Percentiles rank a stretch among this genome's conserved stretches.
phyloP scores from a whole-genome alignment of 2,329 filamentous ascomycete species.

The Xylariaceae sp. region DNA sequence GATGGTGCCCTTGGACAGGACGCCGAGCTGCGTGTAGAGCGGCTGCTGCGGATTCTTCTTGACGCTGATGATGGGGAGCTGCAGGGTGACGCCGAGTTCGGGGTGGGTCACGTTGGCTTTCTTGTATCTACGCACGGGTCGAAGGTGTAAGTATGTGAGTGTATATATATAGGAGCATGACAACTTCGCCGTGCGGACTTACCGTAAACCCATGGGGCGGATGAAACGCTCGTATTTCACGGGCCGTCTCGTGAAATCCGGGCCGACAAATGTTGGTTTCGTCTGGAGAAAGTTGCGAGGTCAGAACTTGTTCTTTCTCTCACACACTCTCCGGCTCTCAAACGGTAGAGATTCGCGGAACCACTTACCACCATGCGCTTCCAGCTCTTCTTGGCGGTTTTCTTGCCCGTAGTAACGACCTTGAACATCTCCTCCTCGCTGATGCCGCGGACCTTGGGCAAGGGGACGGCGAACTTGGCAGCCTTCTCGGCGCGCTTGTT shows the following conservation, averaged over 20 bases:
- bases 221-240: slow-evolving; percentile 75
- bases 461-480: slow-evolving; percentile 86
- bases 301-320: no score
- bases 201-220: slow-evolving; percentile 68
- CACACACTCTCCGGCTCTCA: no score
- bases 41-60: slow-evolving; percentile 80
- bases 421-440: slow-evolving; percentile 98
- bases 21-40: slow-evolving; percentile 89
- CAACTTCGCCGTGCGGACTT: not conserved
- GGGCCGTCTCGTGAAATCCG: slow-evolving; percentile 82
- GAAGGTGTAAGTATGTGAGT: not conserved
- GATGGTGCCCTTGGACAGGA: slow-evolving; percentile 81
- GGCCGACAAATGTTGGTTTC: slow-evolving; percentile 87
- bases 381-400: slow-evolving; percentile 79
- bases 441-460: slow-evolving; percentile 94
- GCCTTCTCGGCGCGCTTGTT: slow-evolving; percentile 94
- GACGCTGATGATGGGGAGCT: slow-evolving; percentile 74
- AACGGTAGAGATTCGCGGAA: no score
- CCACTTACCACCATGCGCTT: slow-evolving; percentile 61
- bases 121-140: slow-evolving; percentile 61
- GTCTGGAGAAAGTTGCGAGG: slow-evolving; percentile 53
- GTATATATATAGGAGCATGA: not conserved
- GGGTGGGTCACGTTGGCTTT: slow-evolving; percentile 77
- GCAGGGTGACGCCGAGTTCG: slow-evolving; percentile 83
- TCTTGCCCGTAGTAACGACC: slow-evolving; percentile 94